Conservation (phyloP, 2,329 filamentous ascomycete species). For the Pestalotiopsis sp. region DNA sequence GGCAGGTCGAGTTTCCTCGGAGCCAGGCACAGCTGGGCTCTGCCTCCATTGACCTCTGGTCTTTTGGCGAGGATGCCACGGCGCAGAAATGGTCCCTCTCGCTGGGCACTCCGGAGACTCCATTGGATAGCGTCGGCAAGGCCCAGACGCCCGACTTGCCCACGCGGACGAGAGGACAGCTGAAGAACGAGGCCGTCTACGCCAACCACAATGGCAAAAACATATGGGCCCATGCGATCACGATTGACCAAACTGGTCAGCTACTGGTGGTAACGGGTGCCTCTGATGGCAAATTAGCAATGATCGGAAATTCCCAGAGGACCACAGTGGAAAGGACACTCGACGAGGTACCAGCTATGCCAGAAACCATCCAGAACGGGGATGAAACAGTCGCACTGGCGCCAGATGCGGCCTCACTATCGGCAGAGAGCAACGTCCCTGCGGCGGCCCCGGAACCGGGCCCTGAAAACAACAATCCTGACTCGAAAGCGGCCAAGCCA, state of each 20-base stretch:
- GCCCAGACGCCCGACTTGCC: constrained; percentile 19
- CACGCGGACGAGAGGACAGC: constrained; percentile 22
- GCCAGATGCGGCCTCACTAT: neutral
- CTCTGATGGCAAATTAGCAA: constrained; percentile 72
- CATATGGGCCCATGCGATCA: constrained; percentile 73
- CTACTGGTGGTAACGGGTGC: constrained; percentile 72
- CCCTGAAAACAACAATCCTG: neutral
- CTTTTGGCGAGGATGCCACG: constrained; percentile 84
- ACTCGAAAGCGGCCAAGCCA: neutral
- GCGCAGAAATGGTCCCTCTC: constrained; percentile 70
- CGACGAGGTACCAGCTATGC: neutral
- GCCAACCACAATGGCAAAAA: constrained; percentile 83
- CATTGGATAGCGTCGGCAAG: neutral
- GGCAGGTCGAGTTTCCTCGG: constrained; percentile 73
- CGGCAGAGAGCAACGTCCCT: neutral
- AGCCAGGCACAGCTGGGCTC: constrained; percentile 19
- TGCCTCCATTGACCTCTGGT: constrained; percentile 59
- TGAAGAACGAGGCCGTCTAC: constrained; percentile 59
- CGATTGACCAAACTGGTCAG: constrained; percentile 30
- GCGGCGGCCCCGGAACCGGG: neutral
- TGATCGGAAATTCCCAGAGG: constrained; percentile 24
- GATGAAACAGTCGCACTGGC: neutral
- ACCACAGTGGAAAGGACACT: neutral
- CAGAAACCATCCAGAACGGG: neutral
- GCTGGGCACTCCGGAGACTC: constrained; percentile 25